Evolutionary conservation across 1,139 yeast genomes (phyloP), one percentile per base, ranked within the genome.

Genomic region (Candida pseudoviswanathii): DNA sequence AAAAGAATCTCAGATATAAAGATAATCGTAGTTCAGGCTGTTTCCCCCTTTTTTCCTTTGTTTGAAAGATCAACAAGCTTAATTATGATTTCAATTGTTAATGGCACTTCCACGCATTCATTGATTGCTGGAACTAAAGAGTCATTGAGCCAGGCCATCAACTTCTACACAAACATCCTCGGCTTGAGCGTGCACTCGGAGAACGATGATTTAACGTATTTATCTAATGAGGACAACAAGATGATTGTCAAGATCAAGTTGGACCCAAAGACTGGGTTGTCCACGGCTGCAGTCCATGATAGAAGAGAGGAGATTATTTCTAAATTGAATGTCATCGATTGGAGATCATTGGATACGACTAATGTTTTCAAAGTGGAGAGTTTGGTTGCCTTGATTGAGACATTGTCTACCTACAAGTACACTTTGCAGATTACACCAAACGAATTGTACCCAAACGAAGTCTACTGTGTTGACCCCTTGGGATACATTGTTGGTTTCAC

Each of bases 401-500:
- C 59, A 3, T 68, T 80, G 44, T 60, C 66, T 33, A 53, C 54
- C 3, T 59, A 59, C 36, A 58, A 65, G 1, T 57, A 59, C 45
- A 65, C 70, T 1, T 53, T 70, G 11, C 80, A 76, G 54, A 62
- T 74, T 31, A 65, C 68, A 49, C 94, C 94, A n/a, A 83, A 83
- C 54, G 85, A 82, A 47, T 68, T 84, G 54, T 80, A 76, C 51
- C 92, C 94, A 3, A 77, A 80, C 61, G 91, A 86, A 62, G 74
- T 84, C 21, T 86, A 84, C 65, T 78, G 82, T 16, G 60, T 84
- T 36, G 92, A 86, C 61, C 91, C 92, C 2, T 67, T 84, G 56
- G 91, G 91, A 24, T 75, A 78, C 53, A 65, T 85, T 37, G 67
- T 87, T 44, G 95, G 94, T 11, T 86, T 87, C 65, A 81, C 88